Percentiles rank a stretch among this genome's conserved stretches.
These are phyloP conservation scores for Naganishia vishniacii DNA, from an alignment of 768 basidiomycete species.

Conservation along the genomic window DNA sequence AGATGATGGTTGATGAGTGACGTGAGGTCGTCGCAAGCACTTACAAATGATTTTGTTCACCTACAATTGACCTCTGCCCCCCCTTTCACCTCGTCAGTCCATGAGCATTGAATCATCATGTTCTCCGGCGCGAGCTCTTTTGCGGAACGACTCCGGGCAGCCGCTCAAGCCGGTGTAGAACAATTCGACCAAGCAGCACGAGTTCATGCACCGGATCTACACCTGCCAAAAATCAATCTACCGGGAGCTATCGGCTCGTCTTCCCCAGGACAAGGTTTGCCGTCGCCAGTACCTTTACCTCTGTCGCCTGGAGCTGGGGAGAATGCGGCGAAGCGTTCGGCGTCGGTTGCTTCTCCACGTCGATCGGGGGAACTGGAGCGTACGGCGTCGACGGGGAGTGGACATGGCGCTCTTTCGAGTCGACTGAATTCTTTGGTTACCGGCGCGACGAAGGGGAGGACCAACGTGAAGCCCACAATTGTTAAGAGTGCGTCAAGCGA, in stretches of 20 bases:
- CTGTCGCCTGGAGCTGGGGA: not conserved
- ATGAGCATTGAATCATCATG: not conserved
- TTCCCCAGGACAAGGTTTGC: not conserved
- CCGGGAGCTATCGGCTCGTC: not conserved
- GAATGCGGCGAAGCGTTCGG: not conserved
- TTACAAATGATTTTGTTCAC: too few relatives aligned
- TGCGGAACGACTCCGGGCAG: constrained; percentile 24
- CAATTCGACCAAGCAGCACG: constrained; percentile 28
- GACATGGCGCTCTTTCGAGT: not conserved
- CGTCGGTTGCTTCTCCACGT: not conserved
- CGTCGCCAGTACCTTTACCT: not conserved
- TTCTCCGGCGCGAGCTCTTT: constrained; percentile 20
- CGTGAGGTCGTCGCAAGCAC: too few relatives aligned
- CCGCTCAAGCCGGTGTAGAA: constrained; percentile 24
- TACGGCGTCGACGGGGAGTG: not conserved
- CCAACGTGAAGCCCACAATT: not conserved
- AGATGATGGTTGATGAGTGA: too few relatives aligned
- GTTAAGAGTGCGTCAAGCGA: not conserved
- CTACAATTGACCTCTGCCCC: too few relatives aligned
- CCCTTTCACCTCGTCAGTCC: too few relatives aligned
- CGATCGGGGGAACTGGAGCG: constrained; percentile 9
- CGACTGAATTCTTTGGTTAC: constrained; percentile 12
- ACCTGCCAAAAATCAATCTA: constrained; percentile 8
- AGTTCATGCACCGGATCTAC: constrained; percentile 4
- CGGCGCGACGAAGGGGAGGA: not conserved